Base-by-base conservation (phyloP, 768 basidiomycete genomes). In the Cubamyces lactineus region DNA sequence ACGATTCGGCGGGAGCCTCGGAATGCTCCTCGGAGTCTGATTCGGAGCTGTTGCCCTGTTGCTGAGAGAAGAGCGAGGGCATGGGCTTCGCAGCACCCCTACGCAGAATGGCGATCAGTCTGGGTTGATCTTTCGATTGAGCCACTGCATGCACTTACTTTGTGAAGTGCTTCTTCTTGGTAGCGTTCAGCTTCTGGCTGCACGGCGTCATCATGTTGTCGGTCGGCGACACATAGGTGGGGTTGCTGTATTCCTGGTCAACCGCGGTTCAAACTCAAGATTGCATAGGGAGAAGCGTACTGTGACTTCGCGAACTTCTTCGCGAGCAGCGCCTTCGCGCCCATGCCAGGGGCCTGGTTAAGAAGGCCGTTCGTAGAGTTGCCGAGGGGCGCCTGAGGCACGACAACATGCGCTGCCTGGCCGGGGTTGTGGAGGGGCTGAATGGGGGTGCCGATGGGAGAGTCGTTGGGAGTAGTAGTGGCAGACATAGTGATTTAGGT, bases 121-220 rank as follows among this genome's bases (percentile, higher is more conserved):
- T 55, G 9, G 24, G 45, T 24, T 50, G 19, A 66, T 42, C 67
- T 5, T 26, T 54, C 40, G 45, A 39, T 54, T 57, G 21, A 46
- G 42, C 57, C 58, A 40, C 21, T 17, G 15, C 24, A 12, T 38
- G 21, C 55, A 51, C 88, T 40, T 66, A 96, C 96, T 94, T 97
- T 61, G 75, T 79, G 72, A 97, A 98, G 70, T 93, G 94, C 76
- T 94, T 93, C 82, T 96, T 95, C 83, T 86, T 96, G 3, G 90
- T 89, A 17, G 91, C 91, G 52, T 81, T 89, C 54, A 98, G 83
- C 75, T 98, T 98, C 76, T 95, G 90, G 6, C 95, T 92, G 73
- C 86, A 87, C 3, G 96, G 96, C 2, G 94, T 96, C 82, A 98
- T 86, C 75, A 98, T 81, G 72, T 91, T 92, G 75, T 99, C 96